Conservation (phyloP, 805 yeast genomes). For the Priceomyces fermenticarens region DNA sequence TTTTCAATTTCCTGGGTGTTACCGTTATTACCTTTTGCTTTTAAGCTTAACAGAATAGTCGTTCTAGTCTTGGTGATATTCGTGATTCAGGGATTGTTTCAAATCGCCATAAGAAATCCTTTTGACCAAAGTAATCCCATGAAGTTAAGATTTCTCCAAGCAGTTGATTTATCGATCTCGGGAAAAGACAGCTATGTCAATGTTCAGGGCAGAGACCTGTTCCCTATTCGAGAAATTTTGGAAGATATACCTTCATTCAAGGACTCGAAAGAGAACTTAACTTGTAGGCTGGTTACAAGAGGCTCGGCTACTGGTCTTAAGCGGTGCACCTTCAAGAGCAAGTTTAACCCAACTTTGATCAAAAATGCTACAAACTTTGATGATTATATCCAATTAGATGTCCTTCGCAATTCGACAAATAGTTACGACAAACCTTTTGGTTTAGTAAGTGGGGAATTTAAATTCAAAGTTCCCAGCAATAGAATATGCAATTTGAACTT, state of each 20-base stretch:
- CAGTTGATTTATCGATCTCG: slow-evolving; percentile 43
- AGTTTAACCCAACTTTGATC: slow-evolving; percentile 40
- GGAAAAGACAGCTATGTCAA: slow-evolving; percentile 35
- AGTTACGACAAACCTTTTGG: slow-evolving; percentile 51
- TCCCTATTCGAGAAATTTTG: slow-evolving; percentile 43
- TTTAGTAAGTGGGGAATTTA: slow-evolving; percentile 62
- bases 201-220: slow-evolving; percentile 51
- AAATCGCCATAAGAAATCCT: slow-evolving; percentile 47
- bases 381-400: slow-evolving; percentile 49
- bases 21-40: slow-evolving; percentile 66
- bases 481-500: slow-evolving; percentile 64
- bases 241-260: slow-evolving; percentile 66
- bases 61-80: slow-evolving; percentile 38
- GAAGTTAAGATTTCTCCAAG: slow-evolving; percentile 69
- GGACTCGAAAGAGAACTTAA: slow-evolving; percentile 18
- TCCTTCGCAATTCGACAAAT: slow-evolving; percentile 48
- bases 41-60: slow-evolving; percentile 58
- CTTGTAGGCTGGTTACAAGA: slow-evolving; percentile 26
- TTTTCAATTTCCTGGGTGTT: slow-evolving; percentile 31
- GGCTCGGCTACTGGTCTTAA: slow-evolving; percentile 44
- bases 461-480: slow-evolving; percentile 56
- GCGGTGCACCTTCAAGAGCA: slow-evolving; percentile 50
- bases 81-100: slow-evolving; percentile 34
- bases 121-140: slow-evolving; percentile 62
- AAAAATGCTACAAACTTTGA: slow-evolving; percentile 29